These are phyloP conservation scores for Diaporthe eres DNA, from an alignment of 2,329 filamentous ascomycete genomes.

Conservation along the genomic window DNA sequence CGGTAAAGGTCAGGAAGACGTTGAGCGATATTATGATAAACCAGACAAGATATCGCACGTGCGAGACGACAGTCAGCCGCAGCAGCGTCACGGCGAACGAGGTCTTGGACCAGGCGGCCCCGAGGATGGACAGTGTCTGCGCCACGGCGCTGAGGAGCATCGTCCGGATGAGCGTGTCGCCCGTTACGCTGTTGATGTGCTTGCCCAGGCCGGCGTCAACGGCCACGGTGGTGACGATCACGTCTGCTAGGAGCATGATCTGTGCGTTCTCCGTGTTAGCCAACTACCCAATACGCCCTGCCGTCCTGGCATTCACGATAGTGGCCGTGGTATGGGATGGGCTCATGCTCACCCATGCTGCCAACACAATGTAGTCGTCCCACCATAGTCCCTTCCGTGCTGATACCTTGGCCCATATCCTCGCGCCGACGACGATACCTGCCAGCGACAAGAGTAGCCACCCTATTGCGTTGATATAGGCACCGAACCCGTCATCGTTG, in stretches of 20 bases:
- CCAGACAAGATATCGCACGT: slow-evolving; percentile 46
- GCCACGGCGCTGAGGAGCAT: slow-evolving; percentile 31
- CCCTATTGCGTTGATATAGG: slow-evolving; percentile 19
- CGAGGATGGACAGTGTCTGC: slow-evolving; percentile 47
- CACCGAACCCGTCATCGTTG: slow-evolving; percentile 10
- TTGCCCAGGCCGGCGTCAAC: slow-evolving; percentile 34
- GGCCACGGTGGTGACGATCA: slow-evolving; percentile 30
- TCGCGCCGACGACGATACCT: slow-evolving; percentile 27
- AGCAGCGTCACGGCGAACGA: slow-evolving; percentile 52
- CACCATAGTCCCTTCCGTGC: slow-evolving; percentile 34
- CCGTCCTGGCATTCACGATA: no score
- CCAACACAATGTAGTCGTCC: slow-evolving; percentile 37
- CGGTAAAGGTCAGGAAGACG: slow-evolving; percentile 45
- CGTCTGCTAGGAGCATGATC: slow-evolving; percentile 33
- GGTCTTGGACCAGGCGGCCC: slow-evolving; percentile 52
- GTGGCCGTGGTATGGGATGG: not conserved
- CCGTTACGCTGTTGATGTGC: slow-evolving; percentile 8
- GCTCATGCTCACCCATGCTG: slow-evolving; percentile 31
- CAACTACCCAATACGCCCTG: no score
- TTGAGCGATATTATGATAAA: slow-evolving; percentile 50
- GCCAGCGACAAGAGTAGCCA: slow-evolving; percentile 22
- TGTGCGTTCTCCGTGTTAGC: not conserved
- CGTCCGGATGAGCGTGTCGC: slow-evolving; percentile 30
- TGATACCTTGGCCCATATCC: slow-evolving; percentile 35
- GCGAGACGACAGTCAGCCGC: slow-evolving; percentile 47